Evolutionary conservation across 805 yeast species (phyloP).

Genomic region (Yarrowia divulgata): DNA sequence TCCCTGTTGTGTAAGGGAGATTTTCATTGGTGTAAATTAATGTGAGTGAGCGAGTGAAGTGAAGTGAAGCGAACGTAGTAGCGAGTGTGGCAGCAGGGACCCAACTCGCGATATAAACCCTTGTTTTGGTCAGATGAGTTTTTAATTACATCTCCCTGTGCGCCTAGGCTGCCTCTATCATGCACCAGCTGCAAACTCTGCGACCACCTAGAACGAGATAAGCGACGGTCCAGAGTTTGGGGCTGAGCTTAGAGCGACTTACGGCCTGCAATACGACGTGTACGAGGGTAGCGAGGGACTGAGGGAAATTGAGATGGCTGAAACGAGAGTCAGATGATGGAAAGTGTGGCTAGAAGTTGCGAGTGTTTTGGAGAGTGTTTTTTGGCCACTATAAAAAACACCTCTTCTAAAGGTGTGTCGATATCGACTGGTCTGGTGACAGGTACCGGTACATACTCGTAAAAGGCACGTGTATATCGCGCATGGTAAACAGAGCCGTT

Average conservation of each 20-base stretch:
- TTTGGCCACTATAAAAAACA: too few species aligned
- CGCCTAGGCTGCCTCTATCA: background rate
- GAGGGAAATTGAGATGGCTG: background rate
- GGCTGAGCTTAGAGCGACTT: background rate
- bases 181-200: slow-evolving; percentile 25
- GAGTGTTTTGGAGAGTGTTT: too few species aligned
- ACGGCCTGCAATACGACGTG: background rate
- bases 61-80: background rate
- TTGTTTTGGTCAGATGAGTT: slow-evolving; percentile 35
- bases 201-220: slow-evolving; percentile 27
- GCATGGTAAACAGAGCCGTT: too few species aligned
- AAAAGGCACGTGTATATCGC: too few species aligned
- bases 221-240: slow-evolving; percentile 15
- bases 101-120: background rate
- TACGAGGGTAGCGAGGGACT: background rate
- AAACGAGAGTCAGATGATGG: too few species aligned
- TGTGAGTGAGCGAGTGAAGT: background rate
- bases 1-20: slow-evolving; percentile 17
- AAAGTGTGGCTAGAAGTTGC: too few species aligned
- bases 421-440: too few species aligned
- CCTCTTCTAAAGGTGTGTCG: too few species aligned
- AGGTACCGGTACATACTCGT: too few species aligned
- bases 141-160: slow-evolving; percentile 36
- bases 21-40: background rate
- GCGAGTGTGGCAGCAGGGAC: background rate